phyloP scores from a whole-genome alignment of 495 filamentous ascomycete genomes.

The Aspergillus leporis region DNA sequence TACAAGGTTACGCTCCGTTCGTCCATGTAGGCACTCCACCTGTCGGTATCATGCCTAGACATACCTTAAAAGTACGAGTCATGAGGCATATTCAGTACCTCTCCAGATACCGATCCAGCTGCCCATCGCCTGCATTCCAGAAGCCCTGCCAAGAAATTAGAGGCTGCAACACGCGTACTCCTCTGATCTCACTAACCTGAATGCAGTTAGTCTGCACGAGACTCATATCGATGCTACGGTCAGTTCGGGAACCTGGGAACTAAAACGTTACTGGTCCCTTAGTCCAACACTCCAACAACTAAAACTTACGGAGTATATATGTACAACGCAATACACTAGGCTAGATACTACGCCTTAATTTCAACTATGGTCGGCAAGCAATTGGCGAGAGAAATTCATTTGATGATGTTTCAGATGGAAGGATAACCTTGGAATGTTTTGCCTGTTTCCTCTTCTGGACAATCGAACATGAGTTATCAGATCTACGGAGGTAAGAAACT shows the following conservation, averaged over 20 bases:
- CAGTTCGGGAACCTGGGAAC: neutral
- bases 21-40: neutral
- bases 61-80: neutral
- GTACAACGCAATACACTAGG: too few species aligned
- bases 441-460: neutral
- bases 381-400: neutral
- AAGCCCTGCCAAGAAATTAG: conserved; percentile 9
- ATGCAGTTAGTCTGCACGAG: neutral
- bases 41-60: neutral
- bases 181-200: neutral
- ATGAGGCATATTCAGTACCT: neutral
- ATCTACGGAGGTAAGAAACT: neutral
- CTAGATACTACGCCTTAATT: too few species aligned
- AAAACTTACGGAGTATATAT: too few species aligned
- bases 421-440: neutral
- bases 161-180: conserved; percentile 8
- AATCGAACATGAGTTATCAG: neutral
- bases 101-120: neutral
- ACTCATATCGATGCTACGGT: neutral
- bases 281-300: too few species aligned
- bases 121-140: conserved; percentile 6
- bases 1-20: neutral
- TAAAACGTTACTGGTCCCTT: too few species aligned
- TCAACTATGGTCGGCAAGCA: too few species aligned
- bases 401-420: neutral